Conservation (phyloP, 1,284 basidiomycete species). For the Rhodotorula sp. region DNA sequence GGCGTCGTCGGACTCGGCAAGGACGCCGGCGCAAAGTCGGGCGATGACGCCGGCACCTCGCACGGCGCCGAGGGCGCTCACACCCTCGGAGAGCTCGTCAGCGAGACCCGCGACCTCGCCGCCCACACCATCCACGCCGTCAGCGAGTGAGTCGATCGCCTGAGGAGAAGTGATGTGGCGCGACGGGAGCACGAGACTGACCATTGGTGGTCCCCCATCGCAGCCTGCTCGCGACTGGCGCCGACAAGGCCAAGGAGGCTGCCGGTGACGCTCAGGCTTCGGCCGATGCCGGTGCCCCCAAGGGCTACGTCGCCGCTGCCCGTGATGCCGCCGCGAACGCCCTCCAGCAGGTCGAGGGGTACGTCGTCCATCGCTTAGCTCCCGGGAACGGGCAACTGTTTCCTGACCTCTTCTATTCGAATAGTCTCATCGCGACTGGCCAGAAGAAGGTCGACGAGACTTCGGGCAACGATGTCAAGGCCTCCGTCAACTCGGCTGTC, state of each 20-base stretch:
- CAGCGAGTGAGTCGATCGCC: conserved; percentile 15
- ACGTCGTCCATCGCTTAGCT: background rate
- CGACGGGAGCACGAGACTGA: background rate
- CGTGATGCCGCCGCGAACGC: conserved; percentile 29
- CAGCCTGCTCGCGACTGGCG: conserved; percentile 27
- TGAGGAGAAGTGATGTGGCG: background rate
- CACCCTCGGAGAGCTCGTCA: conserved; percentile 32
- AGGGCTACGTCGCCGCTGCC: conserved; percentile 33
- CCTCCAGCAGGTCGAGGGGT: conserved; percentile 26
- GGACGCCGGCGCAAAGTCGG: conserved; percentile 19
- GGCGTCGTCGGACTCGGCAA: conserved; percentile 23
- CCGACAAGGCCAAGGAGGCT: conserved; percentile 36
- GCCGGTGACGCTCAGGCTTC: conserved; percentile 27
- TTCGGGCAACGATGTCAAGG: conserved; percentile 21
- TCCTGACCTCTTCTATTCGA: background rate
- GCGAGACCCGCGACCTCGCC: conserved; percentile 31
- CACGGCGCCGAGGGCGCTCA: conserved; percentile 19
- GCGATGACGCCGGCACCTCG: conserved; percentile 4
- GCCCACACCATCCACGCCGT: conserved; percentile 26
- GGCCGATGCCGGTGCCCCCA: conserved; percentile 12
- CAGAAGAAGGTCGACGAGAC: conserved; percentile 33
- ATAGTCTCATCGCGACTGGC: conserved; percentile 19
- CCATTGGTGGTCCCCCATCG: background rate
- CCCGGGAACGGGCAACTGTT: background rate
- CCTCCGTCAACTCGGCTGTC: conserved; percentile 18